Evolutionary conservation across 2,329 filamentous ascomycete species (phyloP).

Genomic region (Pseudopithomyces maydicus): DNA sequence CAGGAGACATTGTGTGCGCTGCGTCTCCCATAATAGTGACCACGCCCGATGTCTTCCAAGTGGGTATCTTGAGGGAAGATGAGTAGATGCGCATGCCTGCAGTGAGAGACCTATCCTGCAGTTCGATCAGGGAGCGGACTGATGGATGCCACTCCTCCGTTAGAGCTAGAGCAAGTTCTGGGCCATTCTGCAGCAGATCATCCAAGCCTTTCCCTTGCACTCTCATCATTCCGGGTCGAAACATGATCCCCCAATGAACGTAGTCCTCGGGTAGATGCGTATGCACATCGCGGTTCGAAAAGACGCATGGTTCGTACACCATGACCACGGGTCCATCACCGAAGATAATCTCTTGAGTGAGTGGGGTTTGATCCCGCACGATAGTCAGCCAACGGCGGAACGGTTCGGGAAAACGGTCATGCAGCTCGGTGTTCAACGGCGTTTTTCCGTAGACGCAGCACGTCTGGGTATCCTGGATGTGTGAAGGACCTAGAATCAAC

Average conservation of each 20-base stretch:
- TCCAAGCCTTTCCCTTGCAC: too few species aligned
- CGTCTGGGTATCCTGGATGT: conserved; percentile 44
- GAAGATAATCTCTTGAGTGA: conserved; percentile 15
- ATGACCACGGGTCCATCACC: conserved; percentile 16
- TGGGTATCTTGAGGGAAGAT: conserved; percentile 35
- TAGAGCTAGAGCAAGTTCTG: conserved; percentile 13
- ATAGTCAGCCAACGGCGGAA: conserved; percentile 28
- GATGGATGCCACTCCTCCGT: conserved; percentile 19
- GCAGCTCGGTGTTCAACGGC: too few species aligned
- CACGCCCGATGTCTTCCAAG: conserved; percentile 34
- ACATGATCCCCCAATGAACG: conserved; percentile 42
- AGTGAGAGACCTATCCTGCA: conserved; percentile 30
- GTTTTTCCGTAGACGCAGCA: conserved; percentile 51
- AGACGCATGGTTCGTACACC: too few species aligned
- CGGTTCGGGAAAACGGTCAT: background rate
- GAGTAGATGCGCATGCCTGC: conserved; percentile 42
- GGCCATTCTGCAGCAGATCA: background rate
- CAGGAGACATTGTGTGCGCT: conserved; percentile 48
- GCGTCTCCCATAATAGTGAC: conserved; percentile 49
- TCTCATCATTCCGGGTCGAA: conserved; percentile 10
- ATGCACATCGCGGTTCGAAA: too few species aligned
- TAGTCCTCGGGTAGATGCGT: conserved; percentile 27
- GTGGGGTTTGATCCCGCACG: conserved; percentile 19
- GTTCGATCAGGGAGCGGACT: conserved; percentile 16
- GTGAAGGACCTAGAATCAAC: conserved; percentile 1